Base-by-base conservation (phyloP, 1,284 basidiomycete species). In the Exobasidium rhododendri region DNA sequence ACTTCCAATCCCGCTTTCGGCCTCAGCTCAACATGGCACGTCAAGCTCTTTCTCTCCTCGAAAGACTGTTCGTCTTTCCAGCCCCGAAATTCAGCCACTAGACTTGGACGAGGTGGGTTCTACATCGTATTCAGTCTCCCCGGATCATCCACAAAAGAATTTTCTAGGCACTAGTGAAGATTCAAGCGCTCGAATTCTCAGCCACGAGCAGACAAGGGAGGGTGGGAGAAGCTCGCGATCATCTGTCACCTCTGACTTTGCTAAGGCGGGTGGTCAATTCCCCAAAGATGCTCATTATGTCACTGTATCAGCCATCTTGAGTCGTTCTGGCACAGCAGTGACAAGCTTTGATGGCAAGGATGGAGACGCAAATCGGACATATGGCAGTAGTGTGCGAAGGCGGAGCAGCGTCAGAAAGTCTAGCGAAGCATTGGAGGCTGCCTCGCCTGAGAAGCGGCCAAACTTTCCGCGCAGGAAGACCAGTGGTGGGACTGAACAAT, bases 271-370 rank as follows among this genome's bases (percentile, higher is more conserved):
- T n/a, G n/a, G n/a, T n/a, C n/a, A n/a, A n/a, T n/a, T n/a, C n/a
- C n/a, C n/a, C n/a, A n/a, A n/a, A n/a, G 53, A 65, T 2, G 70
- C 70, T 26, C 66, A 65, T 32, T 71, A 71, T 32, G 66, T 74
- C 24, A 74, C 73, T 0, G 73, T 71, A 1, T 73, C 71, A 1
- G 66, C 73, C n/a, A 67, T 74, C 50, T 69, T 74, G 3, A 73
- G 70, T n/a, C 66, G 73, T 32, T 71, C 73, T 24, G 64, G 64
- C 32, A 59, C 61, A 22, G 52, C 35, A 22, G 46, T 58, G 22
- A n/a, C 47, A 7, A 13, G 22, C 26, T 50, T 26, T 26, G 20
- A 20, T 2, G 13, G 13, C 20, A 10, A 14, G 6, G 46, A 20
- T n/a, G 47, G 13, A 50, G 24, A 50, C 4, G n/a, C 14, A 14